Evolutionary conservation across 2,329 filamentous ascomycete genomes (phyloP), one percentile per base, ranked within the genome.

Genomic region (Aureobasidium sp.): DNA sequence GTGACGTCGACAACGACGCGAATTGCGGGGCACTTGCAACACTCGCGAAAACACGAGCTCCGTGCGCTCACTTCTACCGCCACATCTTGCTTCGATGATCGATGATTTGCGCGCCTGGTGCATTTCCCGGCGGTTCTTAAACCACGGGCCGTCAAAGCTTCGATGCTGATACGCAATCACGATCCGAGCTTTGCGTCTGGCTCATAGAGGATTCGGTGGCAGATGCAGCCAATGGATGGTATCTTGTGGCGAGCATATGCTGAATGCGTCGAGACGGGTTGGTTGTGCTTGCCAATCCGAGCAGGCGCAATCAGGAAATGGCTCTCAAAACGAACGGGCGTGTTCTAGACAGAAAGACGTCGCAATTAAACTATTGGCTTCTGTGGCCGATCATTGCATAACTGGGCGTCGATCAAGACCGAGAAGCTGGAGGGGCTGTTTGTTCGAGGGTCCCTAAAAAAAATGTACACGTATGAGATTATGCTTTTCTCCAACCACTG

Each of bases 91-190:
- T 47, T 27, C 22, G 1, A 48, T 36, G 53, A 57, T 58, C 55
- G 55, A 20, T 48, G 55, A 58, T 58, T 39, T 58, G 55, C 55
- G 42, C 42, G 31, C 29, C 27, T 58, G 42, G 22, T 58, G 55
- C 42, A 47, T 36, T 58, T 48, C 27, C 42, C 39, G 7, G 55
- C 53, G 42, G 22, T 39, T 57, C 53, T 58, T 58, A 47, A 47
- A 12, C 29, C 55, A 37, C 55, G 55, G 55, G 42, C 55, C 55
- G 55, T 22, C 42, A 39, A 47, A 58, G 55, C 55, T 58, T 58
- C 55, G 42, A 58, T 58, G 53, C 31, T 20, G 20, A 48, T 22
- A 37, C 55, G 42, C 41, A 47, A 48, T 58, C 42, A 25, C 55
- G 55, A 58, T 58, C 39, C 42, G 8, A n/a, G 55, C 42, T 36